Evolutionary conservation across 805 yeast species (phyloP), one percentile per base, ranked within the genome.

Genomic region (Kluyveromyces aestuarii): DNA sequence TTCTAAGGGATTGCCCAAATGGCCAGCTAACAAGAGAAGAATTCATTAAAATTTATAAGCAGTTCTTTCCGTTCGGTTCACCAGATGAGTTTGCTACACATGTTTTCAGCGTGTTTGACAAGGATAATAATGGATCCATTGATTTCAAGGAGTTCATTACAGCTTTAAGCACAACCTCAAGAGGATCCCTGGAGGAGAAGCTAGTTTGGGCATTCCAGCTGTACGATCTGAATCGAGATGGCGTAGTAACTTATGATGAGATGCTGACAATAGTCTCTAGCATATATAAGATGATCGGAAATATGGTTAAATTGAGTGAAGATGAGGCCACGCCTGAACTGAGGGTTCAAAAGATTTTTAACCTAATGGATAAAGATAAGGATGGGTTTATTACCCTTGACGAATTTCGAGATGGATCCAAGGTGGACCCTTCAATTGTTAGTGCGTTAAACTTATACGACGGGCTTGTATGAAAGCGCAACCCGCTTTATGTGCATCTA

Each of bases 61-160:
- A 93, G 62, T 93, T 91, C 66, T 93, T 93, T 73, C 99, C 99
- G 17, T 93, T 93, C 72, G 99, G 99, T 0, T 96, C 91, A 60
- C 96, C 99, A 1, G 79, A 85, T 3, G 91, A 88, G 50, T 93
- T 88, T 69, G 87, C 96, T 49, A 86, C 81, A 50, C 85, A 83
- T 57, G 83, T 95, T 14, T 93, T 93, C 69, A 80, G 82, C 47
- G 95, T 88, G 2, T 90, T 93, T 66, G 98, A 93, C 64, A 76
- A 78, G 40, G 93, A 88, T 62, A 74, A 79, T 58, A 77, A 79
- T 50, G 96, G 95, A 19, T 76, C 79, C 40, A 85, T 93, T 40
- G 96, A 88, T 62, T 93, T 93, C 70, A 86, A 84, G 67, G 96
- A 89, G 66, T 93, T 93, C 63, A 90, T 93, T 27, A 76, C 86